Base-by-base conservation (phyloP, 305 asterid species). In the Ilex paraguariensis region DNA sequence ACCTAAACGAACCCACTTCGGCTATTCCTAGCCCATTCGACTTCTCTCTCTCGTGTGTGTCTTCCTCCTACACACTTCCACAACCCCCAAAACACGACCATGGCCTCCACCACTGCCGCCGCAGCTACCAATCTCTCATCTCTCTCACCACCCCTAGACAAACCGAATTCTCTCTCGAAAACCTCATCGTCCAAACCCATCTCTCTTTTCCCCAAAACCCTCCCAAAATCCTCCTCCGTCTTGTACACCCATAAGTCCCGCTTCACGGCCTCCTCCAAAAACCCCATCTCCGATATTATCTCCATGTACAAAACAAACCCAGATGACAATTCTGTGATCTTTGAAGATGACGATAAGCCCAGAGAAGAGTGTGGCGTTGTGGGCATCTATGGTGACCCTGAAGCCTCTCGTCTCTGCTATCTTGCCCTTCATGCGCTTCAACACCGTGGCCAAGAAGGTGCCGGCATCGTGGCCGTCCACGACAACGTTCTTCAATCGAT, bases 381-480 rank as follows among this genome's bases (percentile, higher is more conserved):
- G 9, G 97, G 96, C 30, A 84, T 90, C 49, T 90, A 84, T 57
- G 93, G 95, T 48, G 97, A 90, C 81, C 79, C 96, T 0, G 96
- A 90, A 68, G 92, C 97, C 32, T 77, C 97, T 48, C 92, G 95
- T 10, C 86, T 90, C 61, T 73, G 89, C 73, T 90, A 87, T 62
- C 70, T 87, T 11, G 85, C 97, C 3, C 93, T 86, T 54, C 97
- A 90, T 71, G 91, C 97, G 3, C 93, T 90, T 44, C 97, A 90
- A 74, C 97, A 90, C 77, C 91, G 96, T 49, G 97, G 97, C 15
- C 97, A 90, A 58, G 97, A 87, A 64, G 97, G 97, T 44, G 95
- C 97, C 3, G 97, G 97, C 10, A 91, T 91, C 28, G 97, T 87
- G 9, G 69, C 90, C 17, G 95, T 86, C n/a, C 74, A 84, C 59